Base-by-base conservation (phyloP, 208 protist genomes). In the Leishmania mexicana region DNA sequence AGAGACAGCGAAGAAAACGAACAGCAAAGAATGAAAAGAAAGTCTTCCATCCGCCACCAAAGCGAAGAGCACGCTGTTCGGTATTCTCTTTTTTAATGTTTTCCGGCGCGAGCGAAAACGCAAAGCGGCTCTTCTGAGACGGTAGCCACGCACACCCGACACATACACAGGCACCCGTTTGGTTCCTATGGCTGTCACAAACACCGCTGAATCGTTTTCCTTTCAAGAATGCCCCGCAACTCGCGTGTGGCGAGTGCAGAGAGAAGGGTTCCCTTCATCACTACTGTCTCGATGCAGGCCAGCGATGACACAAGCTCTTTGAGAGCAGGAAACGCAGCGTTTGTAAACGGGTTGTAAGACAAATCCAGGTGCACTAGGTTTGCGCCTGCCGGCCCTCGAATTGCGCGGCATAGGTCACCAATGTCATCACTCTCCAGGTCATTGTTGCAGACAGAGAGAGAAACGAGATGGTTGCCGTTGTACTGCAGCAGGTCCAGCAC, bases 381-480 rank as follows among this genome's bases (percentile, higher is more conserved):
- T 38, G 40, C 73, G 3, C 89, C 89, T 19, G 79, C 74, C 21
- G 51, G 51, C 0, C 83, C 87, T 49, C 62, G 42, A 2, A 93
- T 76, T 5, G 81, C 68, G 21, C 75, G 53, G 35, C 85, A 81
- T 13, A 93, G 31, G n/a, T 86, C 77, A 5, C 77, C 45, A 1
- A 90, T 70, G 24, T 93, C 89, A 31, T 86, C 83, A 81, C 87
- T 93, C 77, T 93, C 89, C 19, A 93, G 74, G 35, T 84, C 88
- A 72, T 93, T 93, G 49, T 90, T 87, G 57, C 87, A 87, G 24
- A 93, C 8, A 47, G 83, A 87, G 38, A 93, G 85, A 42, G 81
- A 86, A 38, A 76, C 40, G 21, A 89, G 75, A 40, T 86, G 49
- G 24, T 75, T 76, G 65, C 75, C 75, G 60, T 93, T 93, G 47